Conservation (phyloP, 257 asterid genomes). For the Solanum corneliomulleri region DNA sequence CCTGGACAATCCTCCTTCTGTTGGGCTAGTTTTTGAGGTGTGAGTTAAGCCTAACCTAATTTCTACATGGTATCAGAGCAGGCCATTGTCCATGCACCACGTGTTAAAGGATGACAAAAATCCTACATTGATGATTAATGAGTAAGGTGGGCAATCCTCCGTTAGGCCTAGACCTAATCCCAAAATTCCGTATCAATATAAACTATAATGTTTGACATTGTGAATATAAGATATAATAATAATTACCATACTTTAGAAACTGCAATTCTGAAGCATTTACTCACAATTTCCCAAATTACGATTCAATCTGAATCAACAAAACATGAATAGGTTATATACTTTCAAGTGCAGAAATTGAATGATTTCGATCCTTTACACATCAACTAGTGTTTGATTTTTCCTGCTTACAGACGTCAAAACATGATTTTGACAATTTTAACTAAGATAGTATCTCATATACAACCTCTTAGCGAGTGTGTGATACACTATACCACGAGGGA, state of each 20-base stretch:
- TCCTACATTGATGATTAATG: too few relatives aligned
- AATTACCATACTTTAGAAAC: background rate
- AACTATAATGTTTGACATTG: background rate
- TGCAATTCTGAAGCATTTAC: background rate
- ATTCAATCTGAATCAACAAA: background rate
- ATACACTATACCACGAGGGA: background rate
- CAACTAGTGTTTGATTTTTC: background rate
- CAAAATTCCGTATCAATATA: background rate
- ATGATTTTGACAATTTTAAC: too few relatives aligned
- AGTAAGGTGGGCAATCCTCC: too few relatives aligned
- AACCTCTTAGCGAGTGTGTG: background rate
- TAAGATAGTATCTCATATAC: too few relatives aligned
- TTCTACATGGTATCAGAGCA: too few relatives aligned
- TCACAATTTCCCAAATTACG: too few relatives aligned
- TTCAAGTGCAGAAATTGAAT: background rate
- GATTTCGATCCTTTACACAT: background rate
- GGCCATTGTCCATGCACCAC: too few relatives aligned
- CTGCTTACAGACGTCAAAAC: background rate
- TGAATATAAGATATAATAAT: background rate
- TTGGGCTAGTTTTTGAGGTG: too few relatives aligned
- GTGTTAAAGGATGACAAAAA: too few relatives aligned
- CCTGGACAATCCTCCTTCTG: accelerated
- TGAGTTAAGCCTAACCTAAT: too few relatives aligned
- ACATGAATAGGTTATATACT: background rate
- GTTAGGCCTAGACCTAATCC: background rate